Evolutionary conservation across 2,329 filamentous ascomycete species (phyloP).

Genomic region (Endothia cerciana): DNA sequence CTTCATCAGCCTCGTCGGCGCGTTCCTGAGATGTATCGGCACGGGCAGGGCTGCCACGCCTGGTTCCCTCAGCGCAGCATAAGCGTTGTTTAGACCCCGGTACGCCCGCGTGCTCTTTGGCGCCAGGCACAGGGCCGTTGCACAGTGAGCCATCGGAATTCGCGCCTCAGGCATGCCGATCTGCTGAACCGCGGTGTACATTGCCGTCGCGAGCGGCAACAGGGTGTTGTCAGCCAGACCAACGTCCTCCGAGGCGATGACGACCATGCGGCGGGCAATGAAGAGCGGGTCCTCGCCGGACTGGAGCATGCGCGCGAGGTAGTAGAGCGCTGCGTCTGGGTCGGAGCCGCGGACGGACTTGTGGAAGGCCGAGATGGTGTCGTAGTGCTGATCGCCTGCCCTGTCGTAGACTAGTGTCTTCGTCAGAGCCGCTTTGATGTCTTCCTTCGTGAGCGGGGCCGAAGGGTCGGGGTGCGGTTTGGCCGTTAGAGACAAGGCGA

Average conservation of each 20-base stretch:
- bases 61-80: constrained; percentile 78
- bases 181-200: constrained; percentile 87
- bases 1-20: constrained; percentile 89
- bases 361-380: constrained; percentile 96
- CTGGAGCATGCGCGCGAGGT: constrained; percentile 92
- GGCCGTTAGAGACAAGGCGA: constrained; percentile 76
- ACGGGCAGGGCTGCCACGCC: constrained; percentile 82
- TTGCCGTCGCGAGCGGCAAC: constrained; percentile 80
- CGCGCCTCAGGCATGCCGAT: constrained; percentile 94
- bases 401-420: constrained; percentile 95
- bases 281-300: constrained; percentile 93
- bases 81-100: constrained; percentile 78
- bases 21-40: constrained; percentile 87
- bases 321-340: constrained; percentile 88
- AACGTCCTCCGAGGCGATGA: constrained; percentile 93
- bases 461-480: constrained; percentile 27
- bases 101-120: constrained; percentile 90
- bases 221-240: constrained; percentile 86
- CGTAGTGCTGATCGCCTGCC: constrained; percentile 94
- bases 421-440: constrained; percentile 81
- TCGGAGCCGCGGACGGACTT: constrained; percentile 91
- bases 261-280: constrained; percentile 88
- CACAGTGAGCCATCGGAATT: constrained; percentile 87
- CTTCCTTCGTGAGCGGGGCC: constrained; percentile 68
- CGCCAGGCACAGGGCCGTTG: constrained; percentile 78